A percentile compares a stretch with the other conserved stretches of the same genome.
These are phyloP conservation scores for Fusarium newnesense DNA, from an alignment of 2,329 filamentous ascomycete genomes.

Conservation along the genomic window DNA sequence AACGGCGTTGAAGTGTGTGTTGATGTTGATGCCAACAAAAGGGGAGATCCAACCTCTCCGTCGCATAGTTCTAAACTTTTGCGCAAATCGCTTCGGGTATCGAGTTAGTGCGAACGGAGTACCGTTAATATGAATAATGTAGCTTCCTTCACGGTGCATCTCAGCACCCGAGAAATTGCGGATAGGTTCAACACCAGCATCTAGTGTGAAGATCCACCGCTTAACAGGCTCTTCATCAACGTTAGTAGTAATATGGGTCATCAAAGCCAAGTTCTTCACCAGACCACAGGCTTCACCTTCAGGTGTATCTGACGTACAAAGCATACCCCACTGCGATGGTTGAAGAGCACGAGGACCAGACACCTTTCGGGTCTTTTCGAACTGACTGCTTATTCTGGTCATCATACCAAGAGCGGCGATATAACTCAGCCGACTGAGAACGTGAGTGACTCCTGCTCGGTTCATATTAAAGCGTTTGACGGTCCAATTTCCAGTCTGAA, in stretches of 20 bases:
- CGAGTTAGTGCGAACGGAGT: slow-evolving; percentile 90
- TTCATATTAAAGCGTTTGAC: slow-evolving; percentile 99
- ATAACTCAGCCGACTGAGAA: slow-evolving; percentile 93
- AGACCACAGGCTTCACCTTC: slow-evolving; percentile 98
- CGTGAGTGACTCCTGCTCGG: slow-evolving; percentile 93
- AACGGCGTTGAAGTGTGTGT: slow-evolving; percentile 89
- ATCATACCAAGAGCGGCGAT: slow-evolving; percentile 99
- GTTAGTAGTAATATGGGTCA: slow-evolving; percentile 99
- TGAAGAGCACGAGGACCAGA: slow-evolving; percentile 95
- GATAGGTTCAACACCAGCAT: slow-evolving; percentile 83
- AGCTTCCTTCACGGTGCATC: slow-evolving; percentile 84
- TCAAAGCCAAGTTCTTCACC: slow-evolving; percentile 96
- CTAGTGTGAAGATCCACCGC: slow-evolving; percentile 85
- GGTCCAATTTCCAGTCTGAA: slow-evolving; percentile 97
- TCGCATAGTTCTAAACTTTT: slow-evolving; percentile 85
- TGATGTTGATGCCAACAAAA: slow-evolving; percentile 96
- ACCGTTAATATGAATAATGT: slow-evolving; percentile 94
- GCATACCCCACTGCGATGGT: slow-evolving; percentile 97
- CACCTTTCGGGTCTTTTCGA: slow-evolving; percentile 98
- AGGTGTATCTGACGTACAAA: slow-evolving; percentile 95
- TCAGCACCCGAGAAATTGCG: slow-evolving; percentile 79
- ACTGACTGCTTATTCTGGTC: slow-evolving; percentile 98
- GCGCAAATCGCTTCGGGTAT: slow-evolving; percentile 86
- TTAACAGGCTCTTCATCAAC: slow-evolving; percentile 92
- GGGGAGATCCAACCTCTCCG: slow-evolving; percentile 93